Evolutionary conservation across 257 asterid species (phyloP).

Genomic region (Nicotiana paniculata): DNA sequence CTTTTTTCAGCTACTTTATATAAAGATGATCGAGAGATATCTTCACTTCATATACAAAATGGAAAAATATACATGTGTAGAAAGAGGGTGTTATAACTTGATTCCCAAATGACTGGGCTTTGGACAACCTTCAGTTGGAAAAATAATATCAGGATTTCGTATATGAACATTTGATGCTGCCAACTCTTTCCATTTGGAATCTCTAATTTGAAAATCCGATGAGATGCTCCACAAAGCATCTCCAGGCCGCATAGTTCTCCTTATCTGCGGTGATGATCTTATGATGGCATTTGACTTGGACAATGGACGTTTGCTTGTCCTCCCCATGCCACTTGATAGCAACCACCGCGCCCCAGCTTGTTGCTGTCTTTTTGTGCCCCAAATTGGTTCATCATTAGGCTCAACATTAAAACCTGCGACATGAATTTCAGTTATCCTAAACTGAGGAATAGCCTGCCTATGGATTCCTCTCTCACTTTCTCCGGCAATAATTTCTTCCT

Average conservation of each 20-base stretch:
- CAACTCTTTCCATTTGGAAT: slow-evolving; percentile 39
- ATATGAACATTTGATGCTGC: slow-evolving; percentile 47
- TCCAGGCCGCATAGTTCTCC: slow-evolving; percentile 19
- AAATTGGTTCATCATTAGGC: slow-evolving; percentile 25
- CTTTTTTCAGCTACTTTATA: slow-evolving; percentile 19
- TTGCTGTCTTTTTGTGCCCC: slow-evolving; percentile 44
- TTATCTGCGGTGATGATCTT: slow-evolving; percentile 29
- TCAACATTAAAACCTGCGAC: slow-evolving; percentile 49
- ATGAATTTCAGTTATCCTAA: slow-evolving; percentile 48
- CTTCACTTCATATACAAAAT: slow-evolving; percentile 1
- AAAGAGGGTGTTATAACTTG: not conserved
- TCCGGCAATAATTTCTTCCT: slow-evolving; percentile 13
- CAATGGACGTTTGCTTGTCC: slow-evolving; percentile 25
- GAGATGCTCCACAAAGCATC: slow-evolving; percentile 75
- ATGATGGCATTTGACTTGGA: slow-evolving; percentile 33
- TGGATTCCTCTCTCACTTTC: slow-evolving; percentile 5
- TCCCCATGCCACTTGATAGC: slow-evolving; percentile 59
- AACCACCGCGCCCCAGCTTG: slow-evolving; percentile 76
- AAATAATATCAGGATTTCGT: slow-evolving; percentile 69
- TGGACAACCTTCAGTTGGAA: slow-evolving; percentile 31
- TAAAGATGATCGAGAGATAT: not conserved
- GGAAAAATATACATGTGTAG: not conserved
- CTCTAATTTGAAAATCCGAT: slow-evolving; percentile 27
- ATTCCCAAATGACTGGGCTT: not conserved
- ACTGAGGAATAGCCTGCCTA: slow-evolving; percentile 20